phyloP scores from a whole-genome alignment of 805 yeast genomes.

The Yarrowia divulgata region DNA sequence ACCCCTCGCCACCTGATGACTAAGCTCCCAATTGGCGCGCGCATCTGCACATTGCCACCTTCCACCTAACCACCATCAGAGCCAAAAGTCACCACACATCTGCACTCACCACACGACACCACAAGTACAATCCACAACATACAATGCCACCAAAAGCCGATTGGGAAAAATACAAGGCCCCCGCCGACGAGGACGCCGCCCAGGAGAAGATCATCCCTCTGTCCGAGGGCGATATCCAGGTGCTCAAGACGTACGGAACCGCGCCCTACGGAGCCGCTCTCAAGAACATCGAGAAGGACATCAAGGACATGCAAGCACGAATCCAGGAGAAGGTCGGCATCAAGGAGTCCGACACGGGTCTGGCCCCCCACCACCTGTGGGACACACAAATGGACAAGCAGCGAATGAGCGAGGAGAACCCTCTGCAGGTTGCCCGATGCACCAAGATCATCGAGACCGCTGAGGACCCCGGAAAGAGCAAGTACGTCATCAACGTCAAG shows the following conservation, averaged over 20 bases:
- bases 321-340: constrained; percentile 92
- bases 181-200: constrained; percentile 68
- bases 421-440: constrained; percentile 97
- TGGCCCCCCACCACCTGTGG: constrained; percentile 96
- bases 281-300: constrained; percentile 84
- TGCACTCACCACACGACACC: constrained; percentile 17
- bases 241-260: constrained; percentile 93
- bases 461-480: constrained; percentile 79
- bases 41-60: constrained; percentile 10
- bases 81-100: constrained; percentile 15
- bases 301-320: constrained; percentile 80
- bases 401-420: constrained; percentile 91
- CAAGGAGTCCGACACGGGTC: constrained; percentile 93
- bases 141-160: constrained; percentile 95
- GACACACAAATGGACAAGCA: constrained; percentile 96
- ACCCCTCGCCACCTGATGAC: constrained; percentile 15
- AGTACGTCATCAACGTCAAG: constrained; percentile 94
- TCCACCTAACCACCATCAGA: constrained; percentile 20
- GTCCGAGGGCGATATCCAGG: constrained; percentile 96
- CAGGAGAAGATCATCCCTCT: constrained; percentile 84
- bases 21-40: not conserved
- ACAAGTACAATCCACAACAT: constrained; percentile 1
- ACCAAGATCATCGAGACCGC: constrained; percentile 80
- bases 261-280: constrained; percentile 91
- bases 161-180: constrained; percentile 96